These are phyloP conservation scores for Aspergillus melleus DNA, from an alignment of 2,329 filamentous ascomycete species.

Conservation along the genomic window DNA sequence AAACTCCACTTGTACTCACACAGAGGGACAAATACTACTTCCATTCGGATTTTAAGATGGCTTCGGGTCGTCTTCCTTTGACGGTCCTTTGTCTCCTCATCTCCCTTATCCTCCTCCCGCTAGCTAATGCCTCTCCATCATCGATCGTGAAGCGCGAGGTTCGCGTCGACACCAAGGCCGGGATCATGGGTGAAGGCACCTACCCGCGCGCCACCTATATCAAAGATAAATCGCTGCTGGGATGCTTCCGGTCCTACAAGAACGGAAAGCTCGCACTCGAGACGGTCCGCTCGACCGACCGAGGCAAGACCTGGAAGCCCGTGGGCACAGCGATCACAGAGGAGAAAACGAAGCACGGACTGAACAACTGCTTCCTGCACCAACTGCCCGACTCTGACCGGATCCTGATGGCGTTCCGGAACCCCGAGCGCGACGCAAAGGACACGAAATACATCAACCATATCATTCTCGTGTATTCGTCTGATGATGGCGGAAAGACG, in stretches of 20 bases:
- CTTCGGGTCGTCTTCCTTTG: neutral
- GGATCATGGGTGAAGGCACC: neutral
- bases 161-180: neutral
- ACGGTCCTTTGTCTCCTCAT: neutral
- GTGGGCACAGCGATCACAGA: neutral
- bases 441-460: neutral
- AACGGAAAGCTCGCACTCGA: neutral
- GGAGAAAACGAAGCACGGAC: neutral
- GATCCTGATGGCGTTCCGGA: neutral
- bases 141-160: neutral
- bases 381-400: neutral
- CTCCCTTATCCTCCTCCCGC: neutral
- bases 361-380: conserved; percentile 1
- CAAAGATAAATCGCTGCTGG: neutral
- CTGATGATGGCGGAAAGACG: neutral
- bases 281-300: neutral
- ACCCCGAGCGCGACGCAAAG: neutral
- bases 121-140: neutral
- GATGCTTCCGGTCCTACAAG: neutral
- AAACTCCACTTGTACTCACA: too few relatives aligned
- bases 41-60: neutral
- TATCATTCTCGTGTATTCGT: neutral
- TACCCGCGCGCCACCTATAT: neutral
- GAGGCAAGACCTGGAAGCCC: neutral
- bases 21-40: neutral